Evolutionary conservation across 2,329 filamentous ascomycete species (phyloP).

Genomic region (Exophiala oligosperma): DNA sequence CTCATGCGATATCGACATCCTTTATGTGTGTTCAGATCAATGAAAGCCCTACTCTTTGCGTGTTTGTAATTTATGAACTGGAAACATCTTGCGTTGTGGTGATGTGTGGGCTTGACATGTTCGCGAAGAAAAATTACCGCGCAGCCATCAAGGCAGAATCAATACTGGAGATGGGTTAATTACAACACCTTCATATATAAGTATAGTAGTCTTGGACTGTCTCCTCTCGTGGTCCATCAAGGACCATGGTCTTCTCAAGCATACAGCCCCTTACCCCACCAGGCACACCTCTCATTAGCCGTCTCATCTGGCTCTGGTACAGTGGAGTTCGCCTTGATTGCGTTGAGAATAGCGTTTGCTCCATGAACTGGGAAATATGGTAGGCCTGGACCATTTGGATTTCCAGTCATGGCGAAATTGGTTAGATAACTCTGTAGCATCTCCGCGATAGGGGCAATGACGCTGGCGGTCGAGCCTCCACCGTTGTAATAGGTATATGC

Average conservation of each 20-base stretch:
- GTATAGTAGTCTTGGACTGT: not conserved
- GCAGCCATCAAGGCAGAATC: too few species aligned
- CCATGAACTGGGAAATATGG: constrained; percentile 52
- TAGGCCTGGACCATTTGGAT: constrained; percentile 36
- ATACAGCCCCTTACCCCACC: constrained; percentile 54
- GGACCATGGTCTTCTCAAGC: constrained; percentile 1
- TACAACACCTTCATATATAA: not conserved
- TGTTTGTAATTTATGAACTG: too few species aligned
- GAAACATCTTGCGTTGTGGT: too few species aligned
- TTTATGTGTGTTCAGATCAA: too few species aligned
- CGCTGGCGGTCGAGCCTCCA: constrained; percentile 37
- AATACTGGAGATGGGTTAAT: too few species aligned
- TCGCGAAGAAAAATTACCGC: too few species aligned
- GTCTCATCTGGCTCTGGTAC: constrained; percentile 45
- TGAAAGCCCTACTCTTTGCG: too few species aligned
- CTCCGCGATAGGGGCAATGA: constrained; percentile 35
- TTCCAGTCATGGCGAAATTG: constrained; percentile 38
- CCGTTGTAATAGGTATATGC: constrained; percentile 54
- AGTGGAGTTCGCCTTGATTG: constrained; percentile 45
- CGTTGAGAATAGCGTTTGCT: constrained; percentile 43
- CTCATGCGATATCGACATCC: too few species aligned
- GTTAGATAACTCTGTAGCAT: constrained; percentile 41
- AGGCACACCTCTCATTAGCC: constrained; percentile 51
- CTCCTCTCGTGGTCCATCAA: not conserved
- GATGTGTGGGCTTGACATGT: too few species aligned